Conservation (phyloP, 2,329 filamentous ascomycete species). For the Xylariaceae sp. region DNA sequence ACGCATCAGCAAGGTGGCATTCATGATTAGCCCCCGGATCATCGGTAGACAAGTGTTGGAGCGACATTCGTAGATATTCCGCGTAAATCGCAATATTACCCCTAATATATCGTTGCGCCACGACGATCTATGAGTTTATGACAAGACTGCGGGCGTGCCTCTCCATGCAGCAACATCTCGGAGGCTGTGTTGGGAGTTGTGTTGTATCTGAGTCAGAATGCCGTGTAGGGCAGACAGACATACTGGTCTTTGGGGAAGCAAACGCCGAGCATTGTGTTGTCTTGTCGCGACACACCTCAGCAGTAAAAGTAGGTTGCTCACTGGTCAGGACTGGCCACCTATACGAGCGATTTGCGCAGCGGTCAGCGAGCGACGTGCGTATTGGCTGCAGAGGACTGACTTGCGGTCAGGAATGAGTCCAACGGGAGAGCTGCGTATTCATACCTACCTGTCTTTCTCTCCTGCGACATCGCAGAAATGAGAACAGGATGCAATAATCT, state of each 20-base stretch:
- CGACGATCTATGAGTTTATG: conserved; percentile 12
- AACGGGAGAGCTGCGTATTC: not conserved
- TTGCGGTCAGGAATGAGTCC: conserved; percentile 38
- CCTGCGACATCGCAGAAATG: no score
- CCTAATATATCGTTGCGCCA: conserved; percentile 20
- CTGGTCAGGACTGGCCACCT: conserved; percentile 31
- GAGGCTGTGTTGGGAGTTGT: conserved; percentile 33
- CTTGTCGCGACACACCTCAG: not conserved
- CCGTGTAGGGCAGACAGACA: conserved; percentile 31
- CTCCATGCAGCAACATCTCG: conserved; percentile 7
- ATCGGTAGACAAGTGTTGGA: conserved; percentile 5
- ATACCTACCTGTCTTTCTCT: conserved; percentile 14
- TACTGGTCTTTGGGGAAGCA: conserved; percentile 26
- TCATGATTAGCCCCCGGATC: conserved; percentile 22
- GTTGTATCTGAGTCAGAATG: conserved; percentile 40
- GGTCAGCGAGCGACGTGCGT: conserved; percentile 33
- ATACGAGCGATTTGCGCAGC: conserved; percentile 35
- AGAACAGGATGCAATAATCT: conserved; percentile 18
- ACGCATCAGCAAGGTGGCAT: conserved; percentile 24
- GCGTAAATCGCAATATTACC: conserved; percentile 10
- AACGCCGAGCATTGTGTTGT: conserved; percentile 37
- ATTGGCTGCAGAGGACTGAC: conserved; percentile 36
- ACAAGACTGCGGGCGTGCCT: conserved; percentile 17
- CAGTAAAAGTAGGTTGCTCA: conserved; percentile 17
- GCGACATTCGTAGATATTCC: conserved; percentile 12